Conservation (phyloP, 202 grass and related monocot species). For the Bolboschoenoplectus hybrid region DNA sequence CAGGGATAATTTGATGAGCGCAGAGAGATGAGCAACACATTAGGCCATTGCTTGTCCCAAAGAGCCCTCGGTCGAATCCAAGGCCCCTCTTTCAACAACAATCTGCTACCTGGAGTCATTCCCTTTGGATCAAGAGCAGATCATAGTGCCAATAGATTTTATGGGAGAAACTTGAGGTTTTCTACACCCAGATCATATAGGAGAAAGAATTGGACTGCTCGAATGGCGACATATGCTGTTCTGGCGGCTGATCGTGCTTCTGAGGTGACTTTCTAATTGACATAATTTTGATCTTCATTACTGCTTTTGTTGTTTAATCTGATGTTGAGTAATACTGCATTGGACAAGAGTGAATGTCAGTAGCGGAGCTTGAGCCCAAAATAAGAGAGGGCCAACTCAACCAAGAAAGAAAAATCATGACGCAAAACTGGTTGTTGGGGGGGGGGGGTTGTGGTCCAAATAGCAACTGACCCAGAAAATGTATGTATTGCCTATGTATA, state of each 20-base stretch:
- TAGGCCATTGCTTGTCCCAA: constrained; percentile 45
- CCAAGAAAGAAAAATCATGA: too few relatives aligned
- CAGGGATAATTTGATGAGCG: constrained; percentile 29
- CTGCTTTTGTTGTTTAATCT: background rate
- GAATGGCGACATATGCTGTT: constrained; percentile 33
- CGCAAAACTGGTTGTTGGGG: too few relatives aligned
- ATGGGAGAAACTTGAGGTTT: constrained; percentile 40
- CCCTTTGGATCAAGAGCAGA: constrained; percentile 32
- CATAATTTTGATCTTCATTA: constrained; percentile 5
- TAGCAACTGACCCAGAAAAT: too few relatives aligned
- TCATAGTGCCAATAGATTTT: constrained; percentile 28
- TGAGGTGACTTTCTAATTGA: constrained; percentile 34
- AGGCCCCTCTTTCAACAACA: constrained; percentile 8
- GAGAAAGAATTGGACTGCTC: constrained; percentile 3
- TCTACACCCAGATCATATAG: constrained; percentile 26
- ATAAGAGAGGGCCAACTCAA: too few relatives aligned
- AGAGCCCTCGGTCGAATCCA: constrained; percentile 36
- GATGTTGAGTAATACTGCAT: background rate
- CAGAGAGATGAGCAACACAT: constrained; percentile 48
- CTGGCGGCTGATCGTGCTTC: constrained; percentile 48
- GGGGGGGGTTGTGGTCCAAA: too few relatives aligned
- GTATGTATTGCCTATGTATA: too few relatives aligned
- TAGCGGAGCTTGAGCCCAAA: too few relatives aligned
- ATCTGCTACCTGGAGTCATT: constrained; percentile 25
- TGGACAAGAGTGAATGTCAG: background rate